Percentiles rank a stretch among this genome's conserved stretches.
Conservation (phyloP, 2,329 filamentous ascomycete species). For the Penicillium sp. region DNA sequence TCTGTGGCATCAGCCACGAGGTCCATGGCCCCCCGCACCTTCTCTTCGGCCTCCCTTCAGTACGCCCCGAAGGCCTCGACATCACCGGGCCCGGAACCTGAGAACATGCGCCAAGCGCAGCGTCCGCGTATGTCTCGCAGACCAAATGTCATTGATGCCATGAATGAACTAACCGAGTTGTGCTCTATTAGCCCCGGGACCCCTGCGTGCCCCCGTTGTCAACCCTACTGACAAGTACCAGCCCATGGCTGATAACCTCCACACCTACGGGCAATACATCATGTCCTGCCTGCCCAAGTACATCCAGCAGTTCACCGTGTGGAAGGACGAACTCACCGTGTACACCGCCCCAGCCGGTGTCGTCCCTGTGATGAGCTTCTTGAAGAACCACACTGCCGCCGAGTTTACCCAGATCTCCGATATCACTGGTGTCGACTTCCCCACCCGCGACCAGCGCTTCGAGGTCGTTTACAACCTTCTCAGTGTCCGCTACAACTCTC, state of each 20-base stretch:
- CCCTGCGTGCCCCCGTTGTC: conserved; percentile 75
- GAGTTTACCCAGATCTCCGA: conserved; percentile 93
- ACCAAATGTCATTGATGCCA: not conserved
- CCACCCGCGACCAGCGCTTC: conserved; percentile 91
- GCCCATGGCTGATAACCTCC: conserved; percentile 81
- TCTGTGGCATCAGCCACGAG: conserved; percentile 39
- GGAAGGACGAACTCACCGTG: conserved; percentile 98
- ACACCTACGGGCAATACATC: conserved; percentile 94
- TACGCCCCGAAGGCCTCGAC: conserved; percentile 53
- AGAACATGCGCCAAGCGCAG: conserved; percentile 67
- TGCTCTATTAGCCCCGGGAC: conserved; percentile 49
- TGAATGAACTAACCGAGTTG: conserved; percentile 20
- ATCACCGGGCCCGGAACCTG: conserved; percentile 57
- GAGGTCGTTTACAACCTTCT: conserved; percentile 98
- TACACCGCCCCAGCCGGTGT: conserved; percentile 87
- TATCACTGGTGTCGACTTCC: conserved; percentile 94
- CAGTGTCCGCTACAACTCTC: conserved; percentile 91
- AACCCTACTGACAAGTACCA: conserved; percentile 93
- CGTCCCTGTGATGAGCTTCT: conserved; percentile 87
- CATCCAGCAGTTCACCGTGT: conserved; percentile 98
- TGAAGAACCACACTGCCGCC: conserved; percentile 96
- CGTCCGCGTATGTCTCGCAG: conserved; percentile 47
- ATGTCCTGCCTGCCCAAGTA: conserved; percentile 98
- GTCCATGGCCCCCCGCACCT: conserved; percentile 37
- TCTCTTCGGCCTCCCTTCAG: conserved; percentile 43